Percentiles rank a stretch among this genome's conserved stretches.
phyloP scores from a whole-genome alignment of 2,329 filamentous ascomycete genomes.

The Scytalidium lignicola region DNA sequence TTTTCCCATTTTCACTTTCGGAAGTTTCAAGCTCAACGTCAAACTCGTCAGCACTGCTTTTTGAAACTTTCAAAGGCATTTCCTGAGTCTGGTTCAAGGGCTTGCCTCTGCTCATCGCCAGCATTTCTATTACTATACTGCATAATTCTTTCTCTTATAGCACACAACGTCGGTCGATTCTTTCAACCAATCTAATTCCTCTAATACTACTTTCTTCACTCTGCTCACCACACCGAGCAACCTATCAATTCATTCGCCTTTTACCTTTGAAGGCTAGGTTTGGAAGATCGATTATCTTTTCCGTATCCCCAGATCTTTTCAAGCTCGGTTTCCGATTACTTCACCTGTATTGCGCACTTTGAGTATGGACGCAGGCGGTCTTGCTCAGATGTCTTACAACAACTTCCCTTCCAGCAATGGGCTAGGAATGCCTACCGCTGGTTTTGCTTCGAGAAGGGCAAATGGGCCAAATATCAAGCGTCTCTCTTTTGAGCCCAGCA shows the following conservation, averaged over 20 bases:
- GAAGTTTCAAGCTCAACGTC: too few relatives aligned
- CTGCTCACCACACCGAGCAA: conserved; percentile 10
- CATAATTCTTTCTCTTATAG: conserved; percentile 21
- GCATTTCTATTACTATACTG: conserved; percentile 19
- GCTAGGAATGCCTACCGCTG: conserved; percentile 70
- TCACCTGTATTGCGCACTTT: conserved; percentile 21
- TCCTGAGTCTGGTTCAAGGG: conserved; percentile 22
- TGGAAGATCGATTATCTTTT: conserved; percentile 5
- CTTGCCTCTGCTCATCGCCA: conserved; percentile 19
- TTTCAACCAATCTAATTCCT: conserved; percentile 22
- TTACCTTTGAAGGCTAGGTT: conserved; percentile 21
- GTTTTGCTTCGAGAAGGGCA: conserved; percentile 76
- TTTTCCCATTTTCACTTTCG: conserved; percentile 2
- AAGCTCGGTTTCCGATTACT: not conserved
- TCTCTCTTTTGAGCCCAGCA: conserved; percentile 69
- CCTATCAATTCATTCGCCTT: conserved; percentile 16
- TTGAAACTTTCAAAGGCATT: too few relatives aligned
- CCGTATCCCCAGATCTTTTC: conserved; percentile 5
- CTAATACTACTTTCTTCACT: conserved; percentile 20
- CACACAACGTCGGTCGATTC: conserved; percentile 19
- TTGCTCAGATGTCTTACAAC: conserved; percentile 97
- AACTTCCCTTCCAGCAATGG: conserved; percentile 66
- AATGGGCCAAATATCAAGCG: conserved; percentile 85
- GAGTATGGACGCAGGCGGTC: conserved; percentile 90
- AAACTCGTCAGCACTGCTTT: conserved; percentile 15